Evolutionary conservation across 306 rosid species (phyloP).

Genomic region (Datisca glomerata): DNA sequence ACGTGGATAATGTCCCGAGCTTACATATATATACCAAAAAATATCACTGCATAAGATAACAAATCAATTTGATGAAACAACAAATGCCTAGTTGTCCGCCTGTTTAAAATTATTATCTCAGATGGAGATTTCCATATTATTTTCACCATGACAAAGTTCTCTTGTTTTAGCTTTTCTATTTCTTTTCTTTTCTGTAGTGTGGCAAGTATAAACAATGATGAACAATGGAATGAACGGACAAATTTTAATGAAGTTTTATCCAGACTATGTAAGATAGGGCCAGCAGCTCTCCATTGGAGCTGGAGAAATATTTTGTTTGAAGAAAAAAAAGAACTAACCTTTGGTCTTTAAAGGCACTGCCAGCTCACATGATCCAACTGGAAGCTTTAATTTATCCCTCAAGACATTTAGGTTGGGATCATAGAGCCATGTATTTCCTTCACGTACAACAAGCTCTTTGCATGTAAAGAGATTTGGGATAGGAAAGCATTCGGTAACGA

Average conservation of each 20-base stretch:
- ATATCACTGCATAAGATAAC: neutral
- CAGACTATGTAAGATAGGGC: no score
- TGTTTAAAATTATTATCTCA: no score
- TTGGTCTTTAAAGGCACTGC: constrained; percentile 72
- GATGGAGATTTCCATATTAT: no score
- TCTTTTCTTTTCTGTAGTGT: no score
- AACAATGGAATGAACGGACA: neutral
- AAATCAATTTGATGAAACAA: neutral
- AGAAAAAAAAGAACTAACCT: constrained; percentile 28
- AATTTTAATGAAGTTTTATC: neutral
- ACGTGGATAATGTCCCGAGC: no score
- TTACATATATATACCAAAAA: no score
- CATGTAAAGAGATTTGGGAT: constrained; percentile 61
- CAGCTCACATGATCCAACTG: constrained; percentile 76
- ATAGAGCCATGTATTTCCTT: constrained; percentile 72
- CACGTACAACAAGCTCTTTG: constrained; percentile 50
- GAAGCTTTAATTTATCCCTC: constrained; percentile 61
- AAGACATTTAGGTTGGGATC: constrained; percentile 42
- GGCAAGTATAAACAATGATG: no score
- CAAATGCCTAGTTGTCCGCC: no score
- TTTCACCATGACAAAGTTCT: no score
- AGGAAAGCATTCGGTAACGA: constrained; percentile 67
- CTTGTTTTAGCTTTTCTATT: neutral
- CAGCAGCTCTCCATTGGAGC: neutral
- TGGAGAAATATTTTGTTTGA: neutral